A percentile compares a stretch with the other conserved stretches of the same genome.
Evolutionary conservation across 331 rosid species (phyloP).

Genomic region (Telfairia occidentalis): DNA sequence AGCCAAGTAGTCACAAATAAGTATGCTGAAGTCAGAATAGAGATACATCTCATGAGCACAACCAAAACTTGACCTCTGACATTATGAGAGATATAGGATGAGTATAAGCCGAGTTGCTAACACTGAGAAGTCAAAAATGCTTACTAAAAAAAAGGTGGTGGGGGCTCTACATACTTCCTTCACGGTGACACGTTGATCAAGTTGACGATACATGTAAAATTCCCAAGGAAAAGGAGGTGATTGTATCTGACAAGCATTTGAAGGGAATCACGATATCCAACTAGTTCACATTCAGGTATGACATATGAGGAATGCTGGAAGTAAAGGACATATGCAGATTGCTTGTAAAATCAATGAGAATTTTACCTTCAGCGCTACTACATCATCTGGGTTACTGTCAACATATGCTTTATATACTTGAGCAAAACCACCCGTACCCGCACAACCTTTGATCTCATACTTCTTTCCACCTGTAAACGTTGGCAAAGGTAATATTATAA

Average conservation of each 20-base stretch:
- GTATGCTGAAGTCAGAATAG: constrained; percentile 70
- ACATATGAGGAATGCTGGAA: neutral
- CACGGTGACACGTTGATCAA: constrained; percentile 53
- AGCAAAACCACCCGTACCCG: constrained; percentile 93
- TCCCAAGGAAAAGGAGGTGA: constrained; percentile 91
- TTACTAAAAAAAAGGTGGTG: constrained; percentile 11
- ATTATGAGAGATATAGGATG: constrained; percentile 24
- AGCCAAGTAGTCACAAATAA: constrained; percentile 59
- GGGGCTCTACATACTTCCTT: constrained; percentile 46
- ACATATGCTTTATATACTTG: constrained; percentile 72
- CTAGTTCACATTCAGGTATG: constrained; percentile 11
- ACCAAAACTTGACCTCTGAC: constrained; percentile 84
- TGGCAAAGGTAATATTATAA: neutral
- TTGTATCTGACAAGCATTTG: constrained; percentile 49
- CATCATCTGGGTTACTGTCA: constrained; percentile 55
- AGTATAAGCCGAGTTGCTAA: constrained; percentile 11
- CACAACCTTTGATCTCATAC: constrained; percentile 84
- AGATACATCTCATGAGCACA: constrained; percentile 59
- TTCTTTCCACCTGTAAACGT: constrained; percentile 58
- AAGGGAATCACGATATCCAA: constrained; percentile 15
- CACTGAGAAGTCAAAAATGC: neutral
- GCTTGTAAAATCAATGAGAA: neutral
- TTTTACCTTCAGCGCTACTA: constrained; percentile 73
- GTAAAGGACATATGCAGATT: neutral
- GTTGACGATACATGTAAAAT: constrained; percentile 85